Evolutionary conservation across 1,139 yeast species (phyloP), one percentile per base, ranked within the genome.

Genomic region (Suhomyces yuchorum): DNA sequence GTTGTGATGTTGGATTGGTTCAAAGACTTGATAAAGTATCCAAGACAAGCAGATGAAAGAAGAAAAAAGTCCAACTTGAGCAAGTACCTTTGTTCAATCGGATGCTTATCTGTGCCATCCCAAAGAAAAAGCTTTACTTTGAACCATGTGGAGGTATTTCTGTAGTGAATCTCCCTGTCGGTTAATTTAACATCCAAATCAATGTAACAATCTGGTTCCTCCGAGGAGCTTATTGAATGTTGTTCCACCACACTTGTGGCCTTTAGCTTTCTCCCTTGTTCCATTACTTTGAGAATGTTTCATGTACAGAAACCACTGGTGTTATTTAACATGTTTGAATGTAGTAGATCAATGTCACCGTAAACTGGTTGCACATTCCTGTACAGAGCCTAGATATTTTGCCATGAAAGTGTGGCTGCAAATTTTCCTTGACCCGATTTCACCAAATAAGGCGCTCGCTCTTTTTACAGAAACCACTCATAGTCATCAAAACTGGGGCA

Each of bases 71-170:
- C 63, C 47, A 61, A 48, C 44, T 60, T 61, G 44, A 54, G 37
- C 46, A 61, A 49, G 40, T 56, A 61, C 30, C 38, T 46, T 40
- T 59, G 63, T 40, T 61, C 63, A 18, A 47, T 44, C 20, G 63
- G 73, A 52, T 76, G 79, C 57, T 76, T 78, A 45, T 75, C 81
- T 14, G 67, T 59, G 3, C 80, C 75, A 56, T 80, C 84, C 74
- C 84, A 75, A 36, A 81, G 53, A 42, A 73, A 71, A 20, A 52
- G 55, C 45, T 58, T 65, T 22, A 71, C 33, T 40, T 61, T 63
- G 50, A 59, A 73, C 60, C 62, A 56, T 24, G 41, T 42, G 3
- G 67, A 56, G 0, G 55, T 60, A 24, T 60, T 46, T 37, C 73
- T 55, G 43, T 59, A 54, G 2, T 47, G 55, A 3, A 60, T 26